These are phyloP conservation scores for Solanum pennellii DNA, from an alignment of 257 asterid species.

Conservation along the genomic window DNA sequence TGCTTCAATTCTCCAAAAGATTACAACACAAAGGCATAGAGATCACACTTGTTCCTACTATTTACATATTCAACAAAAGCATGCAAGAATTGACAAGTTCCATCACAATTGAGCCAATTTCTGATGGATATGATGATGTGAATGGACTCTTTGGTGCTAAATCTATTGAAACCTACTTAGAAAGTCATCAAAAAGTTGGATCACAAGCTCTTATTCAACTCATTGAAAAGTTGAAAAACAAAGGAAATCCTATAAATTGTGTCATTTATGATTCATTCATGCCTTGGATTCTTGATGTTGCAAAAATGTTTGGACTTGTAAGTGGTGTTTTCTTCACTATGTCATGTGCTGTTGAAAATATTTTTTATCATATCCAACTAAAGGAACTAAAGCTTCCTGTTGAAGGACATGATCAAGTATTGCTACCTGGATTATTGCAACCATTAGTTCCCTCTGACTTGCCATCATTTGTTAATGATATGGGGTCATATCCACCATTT, in stretches of 20 bases:
- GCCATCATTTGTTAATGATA: slow-evolving; percentile 24
- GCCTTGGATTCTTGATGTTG: slow-evolving; percentile 36
- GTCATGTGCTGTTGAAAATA: slow-evolving; percentile 4
- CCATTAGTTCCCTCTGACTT: slow-evolving; percentile 20
- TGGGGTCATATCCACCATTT: slow-evolving; percentile 18
- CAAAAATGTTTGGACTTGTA: slow-evolving; percentile 9
- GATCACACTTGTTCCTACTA: slow-evolving; percentile 17
- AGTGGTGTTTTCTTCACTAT: slow-evolving; percentile 21
- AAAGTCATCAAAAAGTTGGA: slow-evolving; percentile 1
- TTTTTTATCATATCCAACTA: background rate
- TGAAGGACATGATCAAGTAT: background rate
- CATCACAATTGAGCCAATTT: slow-evolving; percentile 16
- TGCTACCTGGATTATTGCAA: slow-evolving; percentile 24
- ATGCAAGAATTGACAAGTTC: background rate
- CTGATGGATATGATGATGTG: slow-evolving; percentile 30
- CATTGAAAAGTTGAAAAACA: slow-evolving; percentile 10
- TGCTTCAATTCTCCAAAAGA: slow-evolving; percentile 39
- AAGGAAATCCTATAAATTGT: slow-evolving; percentile 18
- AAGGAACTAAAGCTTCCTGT: background rate
- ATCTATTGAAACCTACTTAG: background rate
- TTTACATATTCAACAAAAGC: slow-evolving; percentile 12
- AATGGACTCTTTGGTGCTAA: background rate
- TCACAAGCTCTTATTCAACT: slow-evolving; percentile 14
- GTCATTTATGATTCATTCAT: slow-evolving; percentile 24
- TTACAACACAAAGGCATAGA: slow-evolving; percentile 5